These are phyloP conservation scores for Trematosphaeria pertusa DNA, from an alignment of 2,329 filamentous ascomycete genomes.

Conservation along the genomic window DNA sequence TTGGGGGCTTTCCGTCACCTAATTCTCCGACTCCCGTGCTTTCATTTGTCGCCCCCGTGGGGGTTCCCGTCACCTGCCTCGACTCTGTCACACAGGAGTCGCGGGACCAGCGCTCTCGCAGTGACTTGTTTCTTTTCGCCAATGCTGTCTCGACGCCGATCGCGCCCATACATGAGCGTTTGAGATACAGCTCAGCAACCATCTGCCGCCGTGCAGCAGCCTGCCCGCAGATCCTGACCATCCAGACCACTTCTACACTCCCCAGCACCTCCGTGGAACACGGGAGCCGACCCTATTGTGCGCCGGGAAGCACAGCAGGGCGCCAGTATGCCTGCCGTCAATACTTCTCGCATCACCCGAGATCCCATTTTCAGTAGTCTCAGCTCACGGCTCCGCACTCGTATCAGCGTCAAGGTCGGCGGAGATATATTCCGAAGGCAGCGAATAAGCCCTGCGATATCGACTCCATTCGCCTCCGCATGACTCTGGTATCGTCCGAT, in stretches of 20 bases:
- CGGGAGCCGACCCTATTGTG: slow-evolving; percentile 15
- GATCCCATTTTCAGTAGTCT: slow-evolving; percentile 70
- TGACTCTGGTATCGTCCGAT: no score
- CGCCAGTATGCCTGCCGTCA: slow-evolving; percentile 40
- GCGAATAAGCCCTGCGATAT: no score
- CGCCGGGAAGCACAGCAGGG: slow-evolving; percentile 12
- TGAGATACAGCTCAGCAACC: slow-evolving; percentile 22
- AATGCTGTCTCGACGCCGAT: slow-evolving; percentile 56
- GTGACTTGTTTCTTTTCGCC: slow-evolving; percentile 24
- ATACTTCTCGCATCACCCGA: slow-evolving; percentile 61
- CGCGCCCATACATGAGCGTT: slow-evolving; percentile 56
- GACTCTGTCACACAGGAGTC: slow-evolving; percentile 16
- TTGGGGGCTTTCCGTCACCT: slow-evolving; percentile 25
- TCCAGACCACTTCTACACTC: slow-evolving; percentile 7
- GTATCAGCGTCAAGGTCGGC: slow-evolving; percentile 63
- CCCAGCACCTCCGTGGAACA: slow-evolving; percentile 8
- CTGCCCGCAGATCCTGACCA: slow-evolving; percentile 18
- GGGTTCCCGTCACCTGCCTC: slow-evolving; percentile 33
- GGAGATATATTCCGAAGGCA: neutral
- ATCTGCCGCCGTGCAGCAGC: slow-evolving; percentile 23
- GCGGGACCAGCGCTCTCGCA: slow-evolving; percentile 7
- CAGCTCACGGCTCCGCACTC: slow-evolving; percentile 73
- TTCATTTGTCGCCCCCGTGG: slow-evolving; percentile 38
- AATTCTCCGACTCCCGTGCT: slow-evolving; percentile 28
- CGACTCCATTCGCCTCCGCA: no score